Percentiles rank a stretch among this genome's conserved stretches.
These are phyloP conservation scores for Penicillium capsulatum DNA, from an alignment of 2,329 filamentous ascomycete species.

Conservation along the genomic window DNA sequence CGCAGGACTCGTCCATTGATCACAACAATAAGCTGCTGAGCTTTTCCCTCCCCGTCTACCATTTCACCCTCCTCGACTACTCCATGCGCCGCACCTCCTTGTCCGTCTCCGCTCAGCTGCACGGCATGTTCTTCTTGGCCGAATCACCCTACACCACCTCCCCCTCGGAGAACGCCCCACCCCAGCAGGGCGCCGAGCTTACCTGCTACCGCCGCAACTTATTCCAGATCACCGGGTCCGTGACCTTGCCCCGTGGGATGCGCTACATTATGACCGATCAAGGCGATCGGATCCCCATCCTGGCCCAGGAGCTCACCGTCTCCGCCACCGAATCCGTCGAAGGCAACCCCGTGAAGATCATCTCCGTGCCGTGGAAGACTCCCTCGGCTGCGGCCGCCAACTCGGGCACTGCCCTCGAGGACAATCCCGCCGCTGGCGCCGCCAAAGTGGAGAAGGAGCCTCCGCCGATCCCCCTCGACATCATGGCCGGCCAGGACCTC, in stretches of 20 bases:
- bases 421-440: slow-evolving; percentile 36
- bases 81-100: slow-evolving; percentile 54
- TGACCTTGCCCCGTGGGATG: slow-evolving; percentile 73
- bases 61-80: slow-evolving; percentile 58
- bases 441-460: slow-evolving; percentile 80
- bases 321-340: slow-evolving; percentile 94
- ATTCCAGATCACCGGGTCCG: slow-evolving; percentile 89
- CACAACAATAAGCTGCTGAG: slow-evolving; percentile 68
- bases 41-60: slow-evolving; percentile 62
- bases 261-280: slow-evolving; percentile 78
- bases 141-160: slow-evolving; percentile 60
- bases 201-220: slow-evolving; percentile 95
- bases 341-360: slow-evolving; percentile 84
- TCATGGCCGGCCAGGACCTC: slow-evolving; percentile 61
- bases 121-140: slow-evolving; percentile 66
- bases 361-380: slow-evolving; percentile 97
- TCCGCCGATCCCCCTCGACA: slow-evolving; percentile 69
- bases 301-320: slow-evolving; percentile 78
- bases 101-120: slow-evolving; percentile 58
- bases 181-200: slow-evolving; percentile 61
- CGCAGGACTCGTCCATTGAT: slow-evolving; percentile 57
- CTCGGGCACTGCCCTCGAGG: slow-evolving; percentile 48
- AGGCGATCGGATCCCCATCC: slow-evolving; percentile 77
- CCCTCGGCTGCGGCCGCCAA: slow-evolving; percentile 60
- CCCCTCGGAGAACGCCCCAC: slow-evolving; percentile 51